These are phyloP conservation scores for Colletotrichum sp. DNA, from an alignment of 2,329 filamentous ascomycete genomes.

Conservation along the genomic window DNA sequence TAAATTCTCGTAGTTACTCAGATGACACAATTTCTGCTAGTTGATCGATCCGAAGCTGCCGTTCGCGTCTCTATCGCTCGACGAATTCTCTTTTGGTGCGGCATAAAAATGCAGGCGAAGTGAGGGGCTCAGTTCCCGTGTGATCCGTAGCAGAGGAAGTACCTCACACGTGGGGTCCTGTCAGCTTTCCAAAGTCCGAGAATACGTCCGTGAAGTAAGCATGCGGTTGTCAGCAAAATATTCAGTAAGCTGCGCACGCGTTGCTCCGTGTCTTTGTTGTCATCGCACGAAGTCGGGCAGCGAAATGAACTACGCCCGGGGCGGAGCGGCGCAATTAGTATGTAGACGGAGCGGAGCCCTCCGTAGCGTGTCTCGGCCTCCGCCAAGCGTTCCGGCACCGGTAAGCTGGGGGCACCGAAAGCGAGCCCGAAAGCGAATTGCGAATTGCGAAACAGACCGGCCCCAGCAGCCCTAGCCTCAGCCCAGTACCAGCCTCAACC, in stretches of 20 bases:
- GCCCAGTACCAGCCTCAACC: neutral
- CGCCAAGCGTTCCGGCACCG: neutral
- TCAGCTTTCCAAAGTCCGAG: neutral
- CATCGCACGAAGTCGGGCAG: neutral
- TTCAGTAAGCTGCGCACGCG: neutral
- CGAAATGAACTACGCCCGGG: neutral
- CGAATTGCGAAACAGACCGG: neutral
- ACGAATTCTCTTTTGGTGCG: neutral
- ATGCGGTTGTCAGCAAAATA: neutral
- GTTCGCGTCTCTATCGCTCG: neutral
- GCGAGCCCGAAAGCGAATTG: slow-evolving; percentile 4
- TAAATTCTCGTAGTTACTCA: neutral
- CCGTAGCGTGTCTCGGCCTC: neutral
- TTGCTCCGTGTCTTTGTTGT: neutral
- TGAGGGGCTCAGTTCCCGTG: neutral
- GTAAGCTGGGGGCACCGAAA: neutral
- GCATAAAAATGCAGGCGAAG: neutral
- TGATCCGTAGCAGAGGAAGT: neutral
- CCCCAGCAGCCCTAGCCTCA: neutral
- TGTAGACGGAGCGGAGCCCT: neutral
- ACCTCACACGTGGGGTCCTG: neutral
- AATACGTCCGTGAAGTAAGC: neutral
- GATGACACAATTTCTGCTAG: neutral
- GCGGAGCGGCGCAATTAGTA: neutral
- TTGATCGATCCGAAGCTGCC: neutral